A percentile compares a stretch with the other conserved stretches of the same genome.
These are phyloP conservation scores for Helenozyma baotianmanensis DNA, from an alignment of 805 yeast genomes.

Conservation along the genomic window DNA sequence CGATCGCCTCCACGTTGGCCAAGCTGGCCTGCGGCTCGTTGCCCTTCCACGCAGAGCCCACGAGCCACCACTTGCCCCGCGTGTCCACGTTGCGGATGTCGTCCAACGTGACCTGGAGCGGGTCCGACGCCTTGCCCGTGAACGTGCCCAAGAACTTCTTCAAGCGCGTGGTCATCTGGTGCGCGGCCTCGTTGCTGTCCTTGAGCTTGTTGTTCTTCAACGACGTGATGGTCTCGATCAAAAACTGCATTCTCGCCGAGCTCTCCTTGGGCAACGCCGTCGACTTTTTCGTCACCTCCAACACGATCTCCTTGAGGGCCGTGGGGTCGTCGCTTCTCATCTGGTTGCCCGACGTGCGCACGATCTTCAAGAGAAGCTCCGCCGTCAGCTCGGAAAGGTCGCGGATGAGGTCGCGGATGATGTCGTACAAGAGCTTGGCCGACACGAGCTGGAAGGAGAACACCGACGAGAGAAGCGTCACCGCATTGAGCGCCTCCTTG, in stretches of 20 bases:
- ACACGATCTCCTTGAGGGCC: conserved; percentile 74
- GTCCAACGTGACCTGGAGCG: conserved; percentile 75
- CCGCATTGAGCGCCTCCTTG: conserved; percentile 57
- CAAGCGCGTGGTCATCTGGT: conserved; percentile 51
- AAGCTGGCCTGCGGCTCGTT: conserved; percentile 25
- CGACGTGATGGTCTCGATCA: conserved; percentile 80
- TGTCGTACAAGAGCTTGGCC: conserved; percentile 70
- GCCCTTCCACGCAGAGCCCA: conserved; percentile 97
- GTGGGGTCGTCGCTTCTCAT: conserved; percentile 87
- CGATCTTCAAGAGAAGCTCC: conserved; percentile 67
- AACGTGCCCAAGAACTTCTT: conserved; percentile 60
- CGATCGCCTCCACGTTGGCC: conserved; percentile 42
- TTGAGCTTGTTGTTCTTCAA: conserved; percentile 82
- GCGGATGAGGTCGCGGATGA: conserved; percentile 51
- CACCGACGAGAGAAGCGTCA: conserved; percentile 70
- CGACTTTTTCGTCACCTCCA: conserved; percentile 46
- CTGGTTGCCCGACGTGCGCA: conserved; percentile 75
- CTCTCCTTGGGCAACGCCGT: conserved; percentile 29
- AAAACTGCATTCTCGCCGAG: conserved; percentile 69
- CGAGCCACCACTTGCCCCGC: conserved; percentile 98
- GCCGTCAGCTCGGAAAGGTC: conserved; percentile 68
- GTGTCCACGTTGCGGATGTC: conserved; percentile 76
- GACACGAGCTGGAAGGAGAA: conserved; percentile 76
- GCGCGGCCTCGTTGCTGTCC: conserved; percentile 44
- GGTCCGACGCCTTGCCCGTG: conserved; percentile 51